Conservation (phyloP, 2,329 filamentous ascomycete genomes). For the Aspergillus fumigatiaffinis region DNA sequence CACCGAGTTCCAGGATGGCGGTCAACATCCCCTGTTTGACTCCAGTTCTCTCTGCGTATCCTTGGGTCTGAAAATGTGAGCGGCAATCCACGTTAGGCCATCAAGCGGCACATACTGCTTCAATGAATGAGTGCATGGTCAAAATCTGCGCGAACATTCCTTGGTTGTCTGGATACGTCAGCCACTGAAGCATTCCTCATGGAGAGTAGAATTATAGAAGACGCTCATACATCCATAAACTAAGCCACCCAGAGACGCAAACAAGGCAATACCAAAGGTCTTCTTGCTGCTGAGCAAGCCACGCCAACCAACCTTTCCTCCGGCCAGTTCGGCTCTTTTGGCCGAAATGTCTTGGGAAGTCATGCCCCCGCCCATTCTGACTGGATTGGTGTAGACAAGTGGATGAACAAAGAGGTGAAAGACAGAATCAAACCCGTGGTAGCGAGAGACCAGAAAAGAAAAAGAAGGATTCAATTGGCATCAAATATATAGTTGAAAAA, state of each 20-base stretch:
- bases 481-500: too few relatives aligned
- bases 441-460: too few relatives aligned
- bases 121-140: constrained; percentile 46
- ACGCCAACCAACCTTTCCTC: constrained; percentile 38
- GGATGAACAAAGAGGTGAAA: too few relatives aligned
- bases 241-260: constrained; percentile 50
- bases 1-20: constrained; percentile 41
- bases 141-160: constrained; percentile 71
- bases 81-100: background rate
- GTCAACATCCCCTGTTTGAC: constrained; percentile 31
- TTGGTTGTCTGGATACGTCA: constrained; percentile 54
- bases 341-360: constrained; percentile 23
- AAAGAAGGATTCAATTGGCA: too few relatives aligned
- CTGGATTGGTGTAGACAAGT: too few relatives aligned
- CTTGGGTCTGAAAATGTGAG: constrained; percentile 18
- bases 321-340: constrained; percentile 32
- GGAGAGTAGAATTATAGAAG: background rate
- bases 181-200: background rate
- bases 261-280: constrained; percentile 54
- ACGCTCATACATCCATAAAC: constrained; percentile 55
- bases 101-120: constrained; percentile 41
- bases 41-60: constrained; percentile 23
- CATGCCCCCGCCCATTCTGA: constrained; percentile 7
- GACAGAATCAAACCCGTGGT: too few relatives aligned
- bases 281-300: constrained; percentile 51